Evolutionary conservation across 2,329 filamentous ascomycete species (phyloP).

Genomic region (Didymella pomorum): DNA sequence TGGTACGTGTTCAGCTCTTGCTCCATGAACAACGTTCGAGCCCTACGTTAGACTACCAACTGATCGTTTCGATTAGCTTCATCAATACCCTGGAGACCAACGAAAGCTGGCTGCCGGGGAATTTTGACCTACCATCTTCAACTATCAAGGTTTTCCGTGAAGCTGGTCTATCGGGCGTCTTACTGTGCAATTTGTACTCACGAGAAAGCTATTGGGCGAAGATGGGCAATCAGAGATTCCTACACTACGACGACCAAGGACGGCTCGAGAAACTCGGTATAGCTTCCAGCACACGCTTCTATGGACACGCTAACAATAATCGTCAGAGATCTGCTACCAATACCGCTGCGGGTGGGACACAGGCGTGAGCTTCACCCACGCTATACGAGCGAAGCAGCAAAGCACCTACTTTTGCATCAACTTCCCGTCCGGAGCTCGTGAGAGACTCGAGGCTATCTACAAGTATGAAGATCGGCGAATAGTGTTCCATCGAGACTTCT

Average conservation of each 20-base stretch:
- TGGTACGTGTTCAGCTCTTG: no score
- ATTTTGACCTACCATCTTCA: background rate
- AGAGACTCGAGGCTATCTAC: background rate
- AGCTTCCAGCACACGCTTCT: no score
- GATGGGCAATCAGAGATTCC: conserved; percentile 34
- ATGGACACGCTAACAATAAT: no score
- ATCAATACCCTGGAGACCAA: conserved; percentile 3
- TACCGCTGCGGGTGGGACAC: conserved; percentile 34
- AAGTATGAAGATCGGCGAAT: conserved; percentile 12
- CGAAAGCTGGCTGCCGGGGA: background rate
- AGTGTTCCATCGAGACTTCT: conserved; percentile 28
- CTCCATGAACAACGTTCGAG: no score
- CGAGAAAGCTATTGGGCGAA: conserved; percentile 33
- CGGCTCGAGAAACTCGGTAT: no score
- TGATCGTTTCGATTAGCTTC: background rate
- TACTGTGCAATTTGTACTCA: conserved; percentile 23
- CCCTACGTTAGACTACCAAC: no score
- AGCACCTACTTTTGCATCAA: conserved; percentile 14
- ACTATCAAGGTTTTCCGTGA: background rate
- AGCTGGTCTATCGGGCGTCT: conserved; percentile 2
- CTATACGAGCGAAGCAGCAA: conserved; percentile 12
- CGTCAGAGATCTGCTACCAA: conserved; percentile 31
- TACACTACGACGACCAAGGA: conserved; percentile 7
- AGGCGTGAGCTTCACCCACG: conserved; percentile 30
- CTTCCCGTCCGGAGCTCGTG: conserved; percentile 1